Conservation (phyloP, 2,329 filamentous ascomycete species). For the Aspergillus japonicus region DNA sequence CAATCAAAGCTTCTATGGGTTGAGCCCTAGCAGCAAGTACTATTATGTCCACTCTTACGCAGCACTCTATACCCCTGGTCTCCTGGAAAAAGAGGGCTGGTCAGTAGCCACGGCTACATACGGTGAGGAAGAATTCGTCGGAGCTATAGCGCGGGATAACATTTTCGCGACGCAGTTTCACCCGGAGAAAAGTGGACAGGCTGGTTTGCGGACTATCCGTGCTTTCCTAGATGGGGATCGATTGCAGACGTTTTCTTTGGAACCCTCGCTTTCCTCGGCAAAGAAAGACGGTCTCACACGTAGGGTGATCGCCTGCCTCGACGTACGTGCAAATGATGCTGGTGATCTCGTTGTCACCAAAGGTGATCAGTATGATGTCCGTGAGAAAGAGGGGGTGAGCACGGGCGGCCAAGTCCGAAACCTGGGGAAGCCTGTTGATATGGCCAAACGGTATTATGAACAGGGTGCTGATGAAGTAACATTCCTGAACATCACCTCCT, state of each 20-base stretch:
- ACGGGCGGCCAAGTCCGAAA: constrained; percentile 71
- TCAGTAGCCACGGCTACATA: constrained; percentile 87
- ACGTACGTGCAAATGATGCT: constrained; percentile 89
- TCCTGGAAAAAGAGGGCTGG: constrained; percentile 82
- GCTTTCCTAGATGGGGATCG: constrained; percentile 78
- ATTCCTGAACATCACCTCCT: constrained; percentile 97
- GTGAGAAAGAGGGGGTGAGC: constrained; percentile 70
- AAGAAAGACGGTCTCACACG: constrained; percentile 73
- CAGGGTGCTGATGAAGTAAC: constrained; percentile 96
- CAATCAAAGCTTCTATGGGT: constrained; percentile 68
- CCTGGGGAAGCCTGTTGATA: constrained; percentile 92
- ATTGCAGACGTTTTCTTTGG: constrained; percentile 52
- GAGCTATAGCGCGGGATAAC: constrained; percentile 81
- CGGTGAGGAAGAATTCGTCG: constrained; percentile 84
- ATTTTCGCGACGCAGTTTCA: constrained; percentile 94
- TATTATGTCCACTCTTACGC: constrained; percentile 99
- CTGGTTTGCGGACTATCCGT: constrained; percentile 77
- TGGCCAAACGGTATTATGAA: constrained; percentile 91
- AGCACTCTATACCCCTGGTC: constrained; percentile 68
- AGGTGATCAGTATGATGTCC: constrained; percentile 97
- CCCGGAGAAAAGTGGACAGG: constrained; percentile 92
- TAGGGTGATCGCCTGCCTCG: constrained; percentile 90
- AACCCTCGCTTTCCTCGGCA: constrained; percentile 20
- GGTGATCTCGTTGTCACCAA: constrained; percentile 97
- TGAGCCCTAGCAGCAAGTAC: constrained; percentile 83